Evolutionary conservation across 768 basidiomycete species (phyloP), one percentile per base, ranked within the genome.

Genomic region (Phaeotremella skinneri): DNA sequence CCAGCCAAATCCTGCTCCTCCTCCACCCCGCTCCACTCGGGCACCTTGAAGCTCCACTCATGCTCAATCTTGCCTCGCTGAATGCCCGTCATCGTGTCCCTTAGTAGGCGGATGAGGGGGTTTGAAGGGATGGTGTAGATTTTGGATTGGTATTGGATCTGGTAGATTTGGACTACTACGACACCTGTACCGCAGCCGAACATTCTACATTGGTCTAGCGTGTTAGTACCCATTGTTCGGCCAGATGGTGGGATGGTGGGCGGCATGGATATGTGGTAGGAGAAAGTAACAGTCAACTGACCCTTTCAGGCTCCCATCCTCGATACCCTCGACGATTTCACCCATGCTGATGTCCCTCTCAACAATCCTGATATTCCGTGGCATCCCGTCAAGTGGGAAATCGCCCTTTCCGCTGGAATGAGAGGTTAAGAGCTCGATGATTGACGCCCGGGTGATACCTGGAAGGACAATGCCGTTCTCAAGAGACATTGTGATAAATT

Each of bases 121-220:
- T 70, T 63, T 21, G 61, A 56, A 7, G 72, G 69, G 50, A 73
- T 67, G 2, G 49, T 53, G 59, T 67, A 55, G 17, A 62, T 48
- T 30, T 61, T 25, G 25, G 49, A 49, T 45, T 67, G 39, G 54
- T 73, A 73, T 47, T 61, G 56, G 59, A 73, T 69, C 51, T 69
- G 66, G 20, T 59, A 50, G 43, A 73, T 61, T 13, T 62, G 56
- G 5, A 69, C 68, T 25, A 71, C 67, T 4, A 71, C 72, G 9
- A 73, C 72, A 27, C 69, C 72, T 14, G 72, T 73, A 30, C 72
- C 72, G 49, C 72, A 71, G 2, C 69, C 72, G 59, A 73, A 71
- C 67, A 73, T 69, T 11, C 71, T 68, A 30, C 42, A 49, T n/a
- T 29, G 21, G 16, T 9, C n/a, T 39, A 39, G 37, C n/a, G n/a